Percentiles rank a stretch among this genome's conserved stretches.
These are phyloP conservation scores for Ustilago crameri DNA, from an alignment of 1,284 basidiomycete genomes.

Conservation along the genomic window DNA sequence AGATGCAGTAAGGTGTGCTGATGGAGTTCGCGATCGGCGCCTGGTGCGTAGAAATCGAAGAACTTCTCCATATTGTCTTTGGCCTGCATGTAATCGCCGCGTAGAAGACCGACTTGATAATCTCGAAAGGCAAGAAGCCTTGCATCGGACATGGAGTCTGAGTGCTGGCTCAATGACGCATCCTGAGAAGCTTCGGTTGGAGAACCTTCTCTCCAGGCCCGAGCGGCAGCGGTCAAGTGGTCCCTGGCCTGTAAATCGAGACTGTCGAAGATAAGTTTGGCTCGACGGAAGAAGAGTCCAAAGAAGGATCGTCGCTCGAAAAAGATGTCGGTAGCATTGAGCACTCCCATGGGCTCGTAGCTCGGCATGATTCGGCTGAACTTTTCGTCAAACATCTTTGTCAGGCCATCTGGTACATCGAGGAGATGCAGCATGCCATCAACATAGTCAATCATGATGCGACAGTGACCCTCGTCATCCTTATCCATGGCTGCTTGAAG, in stretches of 20 bases:
- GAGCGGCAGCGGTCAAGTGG: slow-evolving; percentile 20
- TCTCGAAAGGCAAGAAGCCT: slow-evolving; percentile 30
- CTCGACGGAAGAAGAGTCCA: slow-evolving; percentile 44
- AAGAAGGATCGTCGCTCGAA: slow-evolving; percentile 51
- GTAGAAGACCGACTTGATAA: slow-evolving; percentile 39
- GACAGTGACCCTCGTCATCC: slow-evolving; percentile 19
- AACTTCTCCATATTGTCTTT: slow-evolving; percentile 52
- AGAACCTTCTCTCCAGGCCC: slow-evolving; percentile 29
- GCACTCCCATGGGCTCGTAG: slow-evolving; percentile 40
- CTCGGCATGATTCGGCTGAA: slow-evolving; percentile 41
- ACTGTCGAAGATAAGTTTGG: slow-evolving; percentile 46
- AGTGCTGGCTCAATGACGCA: not conserved
- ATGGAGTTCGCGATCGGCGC: slow-evolving; percentile 50
- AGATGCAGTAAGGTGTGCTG: slow-evolving; percentile 48
- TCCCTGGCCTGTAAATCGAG: slow-evolving; percentile 42
- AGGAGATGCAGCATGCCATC: slow-evolving; percentile 38
- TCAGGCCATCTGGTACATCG: slow-evolving; percentile 41
- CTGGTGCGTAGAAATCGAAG: slow-evolving; percentile 49
- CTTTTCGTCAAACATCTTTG: slow-evolving; percentile 47
- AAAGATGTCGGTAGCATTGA: slow-evolving; percentile 36
- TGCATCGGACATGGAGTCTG: slow-evolving; percentile 12
- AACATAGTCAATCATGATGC: slow-evolving; percentile 40
- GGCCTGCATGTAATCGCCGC: slow-evolving; percentile 38
- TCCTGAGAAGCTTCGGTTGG: not conserved
- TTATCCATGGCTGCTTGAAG: slow-evolving; percentile 15